phyloP scores from a whole-genome alignment of 192 early-diverging fungal species.

The Coemansia sp. region DNA sequence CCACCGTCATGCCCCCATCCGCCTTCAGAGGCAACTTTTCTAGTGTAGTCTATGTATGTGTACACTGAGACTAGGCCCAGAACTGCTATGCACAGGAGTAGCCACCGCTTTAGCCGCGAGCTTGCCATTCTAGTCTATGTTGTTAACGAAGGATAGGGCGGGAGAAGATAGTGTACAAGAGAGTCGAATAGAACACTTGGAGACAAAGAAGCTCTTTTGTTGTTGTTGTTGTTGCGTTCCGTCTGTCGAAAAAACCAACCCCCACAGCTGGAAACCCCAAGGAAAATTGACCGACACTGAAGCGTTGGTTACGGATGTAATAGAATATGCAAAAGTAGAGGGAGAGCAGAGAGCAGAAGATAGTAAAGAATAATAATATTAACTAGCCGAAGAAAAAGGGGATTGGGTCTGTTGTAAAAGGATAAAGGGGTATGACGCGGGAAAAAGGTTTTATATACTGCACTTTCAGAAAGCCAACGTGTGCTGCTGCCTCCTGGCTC shows the following conservation, averaged over 20 bases:
- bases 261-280: too few relatives aligned
- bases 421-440: not conserved
- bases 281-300: not conserved
- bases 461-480: not conserved
- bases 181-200: not conserved
- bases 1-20: not conserved
- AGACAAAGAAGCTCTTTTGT: not conserved
- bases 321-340: not conserved
- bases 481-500: not conserved
- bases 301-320: not conserved
- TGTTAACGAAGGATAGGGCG: conserved; percentile 6
- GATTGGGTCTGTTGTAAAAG: too few relatives aligned
- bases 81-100: conserved; percentile 11
- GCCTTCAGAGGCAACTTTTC: not conserved
- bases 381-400: not conserved
- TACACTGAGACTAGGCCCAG: conserved; percentile 20
- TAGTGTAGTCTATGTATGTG: conserved; percentile 3
- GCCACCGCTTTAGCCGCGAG: conserved; percentile 16
- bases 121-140: conserved; percentile 7
- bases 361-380: not conserved
- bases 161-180: not conserved
- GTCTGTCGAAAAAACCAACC: too few relatives aligned
- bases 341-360: not conserved
- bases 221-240: not conserved
- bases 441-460: not conserved